Evolutionary conservation across 1,284 basidiomycete species (phyloP).

Genomic region (Boletus coffeatus): DNA sequence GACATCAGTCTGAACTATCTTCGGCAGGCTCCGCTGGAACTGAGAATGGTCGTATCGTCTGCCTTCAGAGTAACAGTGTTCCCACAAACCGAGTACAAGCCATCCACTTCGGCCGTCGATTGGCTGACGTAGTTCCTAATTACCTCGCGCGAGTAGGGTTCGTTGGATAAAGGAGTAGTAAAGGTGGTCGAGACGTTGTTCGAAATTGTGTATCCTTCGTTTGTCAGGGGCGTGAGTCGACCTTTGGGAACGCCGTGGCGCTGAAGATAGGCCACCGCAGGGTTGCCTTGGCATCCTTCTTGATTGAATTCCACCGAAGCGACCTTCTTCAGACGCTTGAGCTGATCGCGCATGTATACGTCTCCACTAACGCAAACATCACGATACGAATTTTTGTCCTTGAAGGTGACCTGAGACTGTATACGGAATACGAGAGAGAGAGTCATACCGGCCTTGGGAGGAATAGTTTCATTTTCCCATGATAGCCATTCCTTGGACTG

Average conservation of each 20-base stretch:
- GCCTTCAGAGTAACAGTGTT: conserved; percentile 40
- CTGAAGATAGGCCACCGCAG: conserved; percentile 89
- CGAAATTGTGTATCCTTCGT: conserved; percentile 82
- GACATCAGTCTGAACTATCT: conserved; percentile 34
- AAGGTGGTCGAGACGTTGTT: conserved; percentile 57
- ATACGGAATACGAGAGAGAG: conserved; percentile 80
- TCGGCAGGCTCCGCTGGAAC: conserved; percentile 29
- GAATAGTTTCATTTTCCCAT: conserved; percentile 83
- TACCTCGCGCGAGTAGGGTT: conserved; percentile 73
- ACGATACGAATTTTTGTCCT: conserved; percentile 84
- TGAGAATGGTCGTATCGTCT: conserved; percentile 30
- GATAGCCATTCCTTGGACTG: conserved; percentile 98
- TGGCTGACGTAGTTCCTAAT: conserved; percentile 47
- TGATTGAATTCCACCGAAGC: conserved; percentile 84
- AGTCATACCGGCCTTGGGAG: conserved; percentile 74
- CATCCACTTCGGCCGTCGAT: conserved; percentile 37
- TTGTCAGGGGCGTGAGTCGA: conserved; percentile 72
- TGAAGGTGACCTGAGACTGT: conserved; percentile 83
- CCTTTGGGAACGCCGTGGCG: conserved; percentile 83
- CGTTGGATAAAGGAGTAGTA: conserved; percentile 81
- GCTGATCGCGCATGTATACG: conserved; percentile 80
- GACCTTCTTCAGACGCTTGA: conserved; percentile 85
- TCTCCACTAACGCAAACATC: conserved; percentile 82
- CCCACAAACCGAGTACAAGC: conserved; percentile 42
- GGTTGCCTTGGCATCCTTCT: conserved; percentile 88